A percentile compares a stretch with the other conserved stretches of the same genome.
phyloP scores from a whole-genome alignment of 2,329 filamentous ascomycete genomes.

The Knoxdaviesia capensis region DNA sequence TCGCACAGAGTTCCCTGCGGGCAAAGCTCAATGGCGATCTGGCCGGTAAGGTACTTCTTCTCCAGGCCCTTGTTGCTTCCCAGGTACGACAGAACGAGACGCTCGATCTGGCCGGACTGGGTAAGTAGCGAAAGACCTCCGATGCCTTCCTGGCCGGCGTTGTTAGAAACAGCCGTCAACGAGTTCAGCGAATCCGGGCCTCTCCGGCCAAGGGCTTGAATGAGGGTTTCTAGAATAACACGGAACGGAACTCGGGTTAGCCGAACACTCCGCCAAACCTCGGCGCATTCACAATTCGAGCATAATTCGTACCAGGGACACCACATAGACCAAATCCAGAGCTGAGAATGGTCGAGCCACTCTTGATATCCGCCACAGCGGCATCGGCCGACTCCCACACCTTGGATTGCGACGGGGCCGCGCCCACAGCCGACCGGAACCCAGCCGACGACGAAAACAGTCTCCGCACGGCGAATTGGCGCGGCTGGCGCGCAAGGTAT shows the following conservation, averaged over 20 bases:
- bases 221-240: constrained; percentile 39
- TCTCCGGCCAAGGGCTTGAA: constrained; percentile 41
- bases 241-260: not conserved
- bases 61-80: constrained; percentile 62
- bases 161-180: constrained; percentile 63
- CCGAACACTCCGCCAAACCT: no score
- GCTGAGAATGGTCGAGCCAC: constrained; percentile 51
- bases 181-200: constrained; percentile 36
- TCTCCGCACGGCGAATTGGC: no score
- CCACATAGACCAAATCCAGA: constrained; percentile 71
- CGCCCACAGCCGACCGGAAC: no score
- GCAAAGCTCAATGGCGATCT: constrained; percentile 56
- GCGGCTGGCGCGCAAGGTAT: no score
- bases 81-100: constrained; percentile 56
- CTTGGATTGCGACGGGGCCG: constrained; percentile 16
- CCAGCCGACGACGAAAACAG: no score
- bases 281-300: no score
- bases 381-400: constrained; percentile 37
- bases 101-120: constrained; percentile 47
- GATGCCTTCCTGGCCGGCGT: constrained; percentile 49
- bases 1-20: constrained; percentile 60
- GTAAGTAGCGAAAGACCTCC: constrained; percentile 50
- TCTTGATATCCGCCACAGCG: constrained; percentile 50
- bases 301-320: constrained; percentile 33
- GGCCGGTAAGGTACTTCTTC: constrained; percentile 52